phyloP scores from a whole-genome alignment of 352 stramenopile genomes.

The Phytophthora sansomeana region DNA sequence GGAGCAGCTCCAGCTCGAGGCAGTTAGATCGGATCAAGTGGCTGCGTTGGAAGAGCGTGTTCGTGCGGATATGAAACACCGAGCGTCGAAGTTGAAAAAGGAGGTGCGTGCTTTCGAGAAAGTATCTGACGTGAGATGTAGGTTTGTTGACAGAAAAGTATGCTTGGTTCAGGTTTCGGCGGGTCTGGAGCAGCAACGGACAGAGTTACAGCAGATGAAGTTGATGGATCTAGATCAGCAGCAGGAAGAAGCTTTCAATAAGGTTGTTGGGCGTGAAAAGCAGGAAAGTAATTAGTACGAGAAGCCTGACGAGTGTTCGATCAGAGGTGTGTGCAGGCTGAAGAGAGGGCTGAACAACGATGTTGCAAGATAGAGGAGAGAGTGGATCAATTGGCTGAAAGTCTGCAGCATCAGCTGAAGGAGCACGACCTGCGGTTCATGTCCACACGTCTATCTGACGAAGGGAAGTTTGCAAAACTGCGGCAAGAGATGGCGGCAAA shows the following conservation, averaged over 20 bases:
- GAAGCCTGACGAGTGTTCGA: not conserved
- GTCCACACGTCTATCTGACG: conserved; percentile 4
- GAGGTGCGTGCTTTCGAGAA: conserved; percentile 17
- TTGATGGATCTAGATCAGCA: not conserved
- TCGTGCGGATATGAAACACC: conserved; percentile 18
- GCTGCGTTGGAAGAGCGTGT: conserved; percentile 19
- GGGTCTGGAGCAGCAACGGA: conserved; percentile 24
- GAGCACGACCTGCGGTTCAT: conserved; percentile 15
- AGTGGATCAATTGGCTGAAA: conserved; percentile 12
- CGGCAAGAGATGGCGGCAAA: conserved; percentile 22
- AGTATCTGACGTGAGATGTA: not conserved
- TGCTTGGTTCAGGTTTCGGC: conserved; percentile 18
- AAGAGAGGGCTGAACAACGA: conserved; percentile 16
- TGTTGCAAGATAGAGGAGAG: conserved; percentile 14
- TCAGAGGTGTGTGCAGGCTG: conserved; percentile 18
- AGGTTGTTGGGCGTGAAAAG: conserved; percentile 1
- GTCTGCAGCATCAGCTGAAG: conserved; percentile 18
- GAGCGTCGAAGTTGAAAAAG: conserved; percentile 16
- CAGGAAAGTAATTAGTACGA: not conserved
- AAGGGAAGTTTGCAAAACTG: conserved; percentile 23
- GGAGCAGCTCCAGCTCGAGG: conserved; percentile 8
- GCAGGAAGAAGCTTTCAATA: conserved; percentile 1
- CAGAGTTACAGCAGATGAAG: not conserved
- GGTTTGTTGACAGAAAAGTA: not conserved
- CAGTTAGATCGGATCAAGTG: conserved; percentile 1